These are phyloP conservation scores for Pelargonium cotyledonis DNA, from an alignment of 441 rosid genomes.

Conservation along the genomic window DNA sequence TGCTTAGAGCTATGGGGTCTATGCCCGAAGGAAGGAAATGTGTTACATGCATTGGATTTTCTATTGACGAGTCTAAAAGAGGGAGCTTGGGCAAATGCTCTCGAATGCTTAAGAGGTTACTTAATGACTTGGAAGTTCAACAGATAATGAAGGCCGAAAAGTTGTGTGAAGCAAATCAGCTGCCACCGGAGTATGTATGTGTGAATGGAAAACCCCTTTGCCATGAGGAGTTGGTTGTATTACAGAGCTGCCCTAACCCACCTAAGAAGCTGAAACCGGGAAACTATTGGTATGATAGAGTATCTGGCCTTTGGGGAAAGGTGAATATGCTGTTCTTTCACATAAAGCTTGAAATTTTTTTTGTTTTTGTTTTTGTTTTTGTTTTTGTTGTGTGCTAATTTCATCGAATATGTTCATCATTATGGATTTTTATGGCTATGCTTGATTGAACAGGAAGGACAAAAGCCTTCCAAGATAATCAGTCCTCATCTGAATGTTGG, in stretches of 20 bases:
- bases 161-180: constrained; percentile 88
- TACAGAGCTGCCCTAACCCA: constrained; percentile 71
- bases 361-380: too few relatives aligned
- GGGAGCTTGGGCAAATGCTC: constrained; percentile 71
- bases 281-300: constrained; percentile 95
- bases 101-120: constrained; percentile 63
- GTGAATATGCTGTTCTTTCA: constrained; percentile 33
- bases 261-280: constrained; percentile 84
- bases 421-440: constrained; percentile 4
- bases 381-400: constrained; percentile 15
- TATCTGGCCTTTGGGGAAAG: constrained; percentile 97
- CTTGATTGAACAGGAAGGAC: constrained; percentile 69
- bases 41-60: constrained; percentile 72
- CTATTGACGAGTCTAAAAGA: constrained; percentile 85
- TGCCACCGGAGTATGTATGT: constrained; percentile 81
- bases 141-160: constrained; percentile 98
- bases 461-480: constrained; percentile 70
- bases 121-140: constrained; percentile 90
- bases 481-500: constrained; percentile 90
- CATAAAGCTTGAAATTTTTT: too few relatives aligned
- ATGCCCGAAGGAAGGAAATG: constrained; percentile 99
- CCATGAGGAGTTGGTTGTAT: constrained; percentile 74
- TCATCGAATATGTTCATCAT: constrained; percentile 14
- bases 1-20: constrained; percentile 97
- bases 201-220: constrained; percentile 76